These are phyloP conservation scores for Coniochaeta prunicola DNA, from an alignment of 2,329 filamentous ascomycete genomes.

Conservation along the genomic window DNA sequence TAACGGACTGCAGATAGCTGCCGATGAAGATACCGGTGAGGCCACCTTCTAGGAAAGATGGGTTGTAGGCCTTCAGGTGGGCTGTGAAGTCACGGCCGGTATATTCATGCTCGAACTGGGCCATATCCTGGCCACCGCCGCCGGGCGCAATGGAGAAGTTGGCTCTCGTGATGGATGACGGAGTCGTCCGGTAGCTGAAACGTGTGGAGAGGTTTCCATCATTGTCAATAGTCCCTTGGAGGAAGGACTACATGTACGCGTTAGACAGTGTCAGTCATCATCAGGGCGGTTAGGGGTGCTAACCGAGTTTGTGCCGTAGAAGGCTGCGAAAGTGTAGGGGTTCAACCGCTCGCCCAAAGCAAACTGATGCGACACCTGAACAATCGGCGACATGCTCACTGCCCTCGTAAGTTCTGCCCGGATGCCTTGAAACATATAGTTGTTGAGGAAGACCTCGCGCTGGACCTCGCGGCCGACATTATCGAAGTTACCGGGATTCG, in stretches of 20 bases:
- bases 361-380: constrained; percentile 96
- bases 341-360: constrained; percentile 89
- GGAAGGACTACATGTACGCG: constrained; percentile 61
- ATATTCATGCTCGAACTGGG: constrained; percentile 94
- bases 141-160: constrained; percentile 78
- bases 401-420: constrained; percentile 95
- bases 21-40: constrained; percentile 93
- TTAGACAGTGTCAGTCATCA: constrained; percentile 4
- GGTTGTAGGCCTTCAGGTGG: constrained; percentile 89
- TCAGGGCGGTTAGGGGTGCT: constrained; percentile 5
- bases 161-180: constrained; percentile 69
- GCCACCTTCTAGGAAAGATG: constrained; percentile 85
- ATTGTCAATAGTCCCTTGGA: constrained; percentile 93
- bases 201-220: constrained; percentile 80
- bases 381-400: constrained; percentile 87
- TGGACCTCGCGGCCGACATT: constrained; percentile 80
- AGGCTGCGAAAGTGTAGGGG: constrained; percentile 89
- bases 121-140: constrained; percentile 67
- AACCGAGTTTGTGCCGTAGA: constrained; percentile 91
- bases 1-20: constrained; percentile 91
- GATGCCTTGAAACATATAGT: constrained; percentile 93
- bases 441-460: constrained; percentile 92
- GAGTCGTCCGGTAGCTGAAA: constrained; percentile 86
- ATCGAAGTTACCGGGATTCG: constrained; percentile 90
- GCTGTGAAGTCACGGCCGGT: constrained; percentile 88